Conservation (phyloP, 305 asterid genomes). For the Ajuga reptans region DNA sequence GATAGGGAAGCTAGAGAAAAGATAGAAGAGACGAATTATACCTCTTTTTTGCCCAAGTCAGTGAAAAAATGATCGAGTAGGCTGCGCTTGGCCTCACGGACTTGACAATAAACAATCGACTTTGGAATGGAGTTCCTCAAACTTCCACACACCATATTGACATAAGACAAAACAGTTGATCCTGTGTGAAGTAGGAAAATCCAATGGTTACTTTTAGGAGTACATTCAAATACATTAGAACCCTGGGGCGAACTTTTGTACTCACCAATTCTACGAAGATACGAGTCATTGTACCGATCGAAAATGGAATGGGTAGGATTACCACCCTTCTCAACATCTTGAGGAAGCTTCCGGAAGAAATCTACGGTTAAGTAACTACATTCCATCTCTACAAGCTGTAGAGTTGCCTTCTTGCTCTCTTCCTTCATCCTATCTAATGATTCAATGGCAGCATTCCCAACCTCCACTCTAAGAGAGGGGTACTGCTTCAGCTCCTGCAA, state of each 20-base stretch:
- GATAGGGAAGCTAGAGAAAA: background rate
- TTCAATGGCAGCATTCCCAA: constrained; percentile 54
- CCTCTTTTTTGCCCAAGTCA: constrained; percentile 62
- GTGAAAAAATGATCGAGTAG: constrained; percentile 63
- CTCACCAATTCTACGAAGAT: constrained; percentile 62
- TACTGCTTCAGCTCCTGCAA: constrained; percentile 71
- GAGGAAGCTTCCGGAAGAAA: constrained; percentile 78
- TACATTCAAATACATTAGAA: background rate
- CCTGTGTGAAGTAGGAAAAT: constrained; percentile 30
- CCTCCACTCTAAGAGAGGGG: constrained; percentile 68
- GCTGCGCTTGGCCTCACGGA: constrained; percentile 77
- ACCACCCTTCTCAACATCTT: constrained; percentile 77
- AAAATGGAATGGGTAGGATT: constrained; percentile 72
- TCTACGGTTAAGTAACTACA: constrained; percentile 59
- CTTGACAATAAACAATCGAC: constrained; percentile 68
- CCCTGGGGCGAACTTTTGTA: background rate
- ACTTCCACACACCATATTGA: constrained; percentile 61
- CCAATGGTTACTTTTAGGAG: background rate
- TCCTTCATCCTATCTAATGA: constrained; percentile 63
- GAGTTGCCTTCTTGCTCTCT: constrained; percentile 61
- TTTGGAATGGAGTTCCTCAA: constrained; percentile 73
- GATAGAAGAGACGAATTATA: constrained; percentile 12
- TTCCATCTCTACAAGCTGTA: constrained; percentile 77
- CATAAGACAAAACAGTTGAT: constrained; percentile 60
- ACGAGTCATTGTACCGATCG: constrained; percentile 57